These are phyloP conservation scores for Drosera capensis DNA, from an alignment of 148 eudicot species.

Conservation along the genomic window DNA sequence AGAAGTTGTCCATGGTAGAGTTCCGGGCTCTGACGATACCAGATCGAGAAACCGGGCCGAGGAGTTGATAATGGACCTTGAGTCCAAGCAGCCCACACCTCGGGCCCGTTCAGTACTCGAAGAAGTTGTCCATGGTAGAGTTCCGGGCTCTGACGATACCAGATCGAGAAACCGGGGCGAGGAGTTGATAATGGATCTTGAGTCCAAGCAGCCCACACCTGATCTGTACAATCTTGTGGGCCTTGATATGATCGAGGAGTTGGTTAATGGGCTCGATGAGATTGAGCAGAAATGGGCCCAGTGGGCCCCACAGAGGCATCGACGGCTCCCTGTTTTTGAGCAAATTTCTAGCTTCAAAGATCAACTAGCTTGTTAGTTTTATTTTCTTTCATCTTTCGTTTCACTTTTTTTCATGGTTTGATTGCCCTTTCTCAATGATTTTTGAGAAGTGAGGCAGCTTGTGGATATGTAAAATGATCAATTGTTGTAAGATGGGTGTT, in stretches of 20 bases:
- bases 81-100: constrained; percentile 21
- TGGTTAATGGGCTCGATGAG: constrained; percentile 40
- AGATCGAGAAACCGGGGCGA: constrained; percentile 38
- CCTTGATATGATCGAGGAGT: constrained; percentile 37
- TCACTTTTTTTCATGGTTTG: too few relatives aligned
- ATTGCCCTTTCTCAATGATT: too few relatives aligned
- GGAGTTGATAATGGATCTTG: constrained; percentile 43
- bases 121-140: constrained; percentile 24
- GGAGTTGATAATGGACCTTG: constrained; percentile 43
- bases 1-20: constrained; percentile 24
- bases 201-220: constrained; percentile 21
- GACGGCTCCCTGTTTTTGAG: constrained; percentile 75
- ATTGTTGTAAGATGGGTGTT: too few relatives aligned
- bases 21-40: constrained; percentile 43
- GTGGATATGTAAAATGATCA: too few relatives aligned
- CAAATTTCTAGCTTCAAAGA: constrained; percentile 54
- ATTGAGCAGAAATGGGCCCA: constrained; percentile 32
- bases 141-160: constrained; percentile 43
- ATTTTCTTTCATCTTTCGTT: too few relatives aligned
- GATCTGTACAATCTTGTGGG: constrained; percentile 15
- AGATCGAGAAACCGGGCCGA: constrained; percentile 39
- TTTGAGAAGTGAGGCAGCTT: too few relatives aligned
- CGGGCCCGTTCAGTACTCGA: constrained; percentile 35
- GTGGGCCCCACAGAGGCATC: too few relatives aligned
- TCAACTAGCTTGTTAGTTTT: constrained; percentile 55